Conservation (phyloP, 2,329 filamentous ascomycete genomes). For the Aureobasidium subglaciale region DNA sequence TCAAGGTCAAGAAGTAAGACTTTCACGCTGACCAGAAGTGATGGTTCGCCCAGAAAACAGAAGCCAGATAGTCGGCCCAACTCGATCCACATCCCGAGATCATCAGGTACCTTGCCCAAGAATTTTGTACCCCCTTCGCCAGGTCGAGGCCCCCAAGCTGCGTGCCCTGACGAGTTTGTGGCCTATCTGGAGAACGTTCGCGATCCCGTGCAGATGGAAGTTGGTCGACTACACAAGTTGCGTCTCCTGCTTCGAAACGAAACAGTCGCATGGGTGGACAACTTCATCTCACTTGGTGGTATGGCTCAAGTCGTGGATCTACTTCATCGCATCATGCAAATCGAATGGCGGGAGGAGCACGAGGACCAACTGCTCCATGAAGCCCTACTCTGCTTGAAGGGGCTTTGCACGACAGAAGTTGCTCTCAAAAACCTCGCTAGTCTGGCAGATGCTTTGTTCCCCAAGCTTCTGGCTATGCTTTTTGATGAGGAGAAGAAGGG, state of each 20-base stretch:
- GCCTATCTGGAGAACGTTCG: conserved; percentile 73
- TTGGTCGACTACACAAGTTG: conserved; percentile 92
- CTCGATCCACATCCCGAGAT: conserved; percentile 57
- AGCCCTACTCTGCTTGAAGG: conserved; percentile 86
- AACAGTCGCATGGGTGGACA: conserved; percentile 90
- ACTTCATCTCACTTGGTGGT: conserved; percentile 80
- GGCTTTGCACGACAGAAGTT: conserved; percentile 81
- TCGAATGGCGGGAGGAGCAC: conserved; percentile 97
- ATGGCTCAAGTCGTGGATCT: conserved; percentile 87
- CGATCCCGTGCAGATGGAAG: conserved; percentile 76
- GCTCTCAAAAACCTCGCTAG: conserved; percentile 74
- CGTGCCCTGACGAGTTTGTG: conserved; percentile 77
- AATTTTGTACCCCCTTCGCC: conserved; percentile 20
- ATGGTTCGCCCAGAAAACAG: conserved; percentile 66
- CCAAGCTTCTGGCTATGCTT: conserved; percentile 76
- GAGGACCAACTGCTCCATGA: conserved; percentile 91
- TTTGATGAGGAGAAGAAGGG: conserved; percentile 99
- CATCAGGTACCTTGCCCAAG: conserved; percentile 20
- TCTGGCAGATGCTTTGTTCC: conserved; percentile 76
- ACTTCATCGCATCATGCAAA: conserved; percentile 83
- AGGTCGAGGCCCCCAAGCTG: conserved; percentile 55
- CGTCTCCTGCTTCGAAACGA: conserved; percentile 85
- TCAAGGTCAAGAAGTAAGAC: conserved; percentile 59
- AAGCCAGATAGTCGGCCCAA: conserved; percentile 52
- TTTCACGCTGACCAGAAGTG: conserved; percentile 69